A percentile compares a stretch with the other conserved stretches of the same genome.
These are phyloP conservation scores for Nephelium lappaceum DNA, from an alignment of 345 rosid genomes.

Conservation along the genomic window DNA sequence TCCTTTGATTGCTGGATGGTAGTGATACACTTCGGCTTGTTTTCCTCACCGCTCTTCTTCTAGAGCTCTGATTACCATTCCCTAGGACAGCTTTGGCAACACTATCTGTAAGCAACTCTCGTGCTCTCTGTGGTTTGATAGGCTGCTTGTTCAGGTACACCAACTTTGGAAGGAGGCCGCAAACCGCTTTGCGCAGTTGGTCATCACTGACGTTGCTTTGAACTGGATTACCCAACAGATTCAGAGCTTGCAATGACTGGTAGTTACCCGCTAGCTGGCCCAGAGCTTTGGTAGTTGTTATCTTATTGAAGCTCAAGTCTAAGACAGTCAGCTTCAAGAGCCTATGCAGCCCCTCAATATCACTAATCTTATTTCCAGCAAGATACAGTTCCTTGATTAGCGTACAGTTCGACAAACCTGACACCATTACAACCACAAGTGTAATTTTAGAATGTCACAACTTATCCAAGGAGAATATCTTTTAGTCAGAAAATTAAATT, in stretches of 20 bases:
- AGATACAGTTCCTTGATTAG: slow-evolving; percentile 86
- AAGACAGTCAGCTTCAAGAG: slow-evolving; percentile 80
- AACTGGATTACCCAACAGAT: slow-evolving; percentile 81
- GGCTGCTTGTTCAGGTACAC: slow-evolving; percentile 85
- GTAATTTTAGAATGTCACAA: slow-evolving; percentile 2
- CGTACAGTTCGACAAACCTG: slow-evolving; percentile 86
- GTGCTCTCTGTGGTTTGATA: slow-evolving; percentile 69
- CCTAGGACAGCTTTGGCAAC: slow-evolving; percentile 85
- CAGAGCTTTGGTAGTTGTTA: slow-evolving; percentile 75
- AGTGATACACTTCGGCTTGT: slow-evolving; percentile 34
- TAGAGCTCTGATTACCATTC: slow-evolving; percentile 35
- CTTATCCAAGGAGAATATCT: background rate
- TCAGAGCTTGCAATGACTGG: slow-evolving; percentile 74
- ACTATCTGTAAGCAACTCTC: slow-evolving; percentile 69
- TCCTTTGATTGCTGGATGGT: slow-evolving; percentile 34
- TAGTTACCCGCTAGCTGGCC: slow-evolving; percentile 95
- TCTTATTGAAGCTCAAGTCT: slow-evolving; percentile 95
- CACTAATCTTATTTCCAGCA: slow-evolving; percentile 88
- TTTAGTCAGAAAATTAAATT: background rate
- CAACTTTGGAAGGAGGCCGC: slow-evolving; percentile 79
- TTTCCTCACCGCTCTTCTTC: slow-evolving; percentile 43
- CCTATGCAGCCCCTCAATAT: slow-evolving; percentile 87
- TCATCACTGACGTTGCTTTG: slow-evolving; percentile 78
- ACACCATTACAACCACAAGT: slow-evolving; percentile 10
- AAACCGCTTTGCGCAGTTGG: slow-evolving; percentile 72